Conservation (phyloP, 129 eudicot genomes). For the Daucus carota region DH1_v3.0 NC_030385.2:35857501-35858000, state of each 20-base stretch:
- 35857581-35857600: too few species aligned
- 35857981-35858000: conserved; percentile 32
- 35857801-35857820: conserved; percentile 55
- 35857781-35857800: conserved; percentile 43
- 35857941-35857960: conserved; percentile 59
- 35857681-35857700: background rate
- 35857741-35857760: conserved; percentile 25
- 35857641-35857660: too few species aligned
- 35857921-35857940: conserved; percentile 65
- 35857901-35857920: conserved; percentile 79
- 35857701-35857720: background rate
- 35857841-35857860: conserved; percentile 50
- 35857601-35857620: too few species aligned
- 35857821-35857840: conserved; percentile 76
- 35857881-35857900: conserved; percentile 63
- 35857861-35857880: conserved; percentile 42
- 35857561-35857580: too few species aligned
- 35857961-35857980: conserved; percentile 68
- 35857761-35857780: conserved; percentile 60
- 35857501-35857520: too few species aligned
- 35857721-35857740: conserved; percentile 23
- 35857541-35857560: too few species aligned
- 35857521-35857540: too few species aligned
- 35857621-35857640: too few species aligned
- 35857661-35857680: too few species aligned